Percentiles rank a stretch among this genome's conserved stretches.
Conservation (phyloP, 345 rosid genomes). For the Linum trigynum region DNA sequence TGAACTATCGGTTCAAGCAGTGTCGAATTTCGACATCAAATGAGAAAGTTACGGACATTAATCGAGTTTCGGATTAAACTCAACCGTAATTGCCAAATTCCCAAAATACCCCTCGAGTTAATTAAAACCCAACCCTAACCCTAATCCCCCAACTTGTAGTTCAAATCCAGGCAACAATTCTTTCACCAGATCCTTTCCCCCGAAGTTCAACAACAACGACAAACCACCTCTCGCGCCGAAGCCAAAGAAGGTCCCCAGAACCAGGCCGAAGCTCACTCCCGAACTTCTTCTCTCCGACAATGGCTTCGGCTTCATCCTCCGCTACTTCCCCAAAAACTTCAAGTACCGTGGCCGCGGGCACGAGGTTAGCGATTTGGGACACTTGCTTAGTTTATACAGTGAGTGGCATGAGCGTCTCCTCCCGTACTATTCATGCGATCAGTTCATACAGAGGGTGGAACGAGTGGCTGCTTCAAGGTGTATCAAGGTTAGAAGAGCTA, state of each 20-base stretch:
- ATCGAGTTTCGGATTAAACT: too few relatives aligned
- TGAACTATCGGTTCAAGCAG: too few relatives aligned
- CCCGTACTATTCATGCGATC: slow-evolving; percentile 77
- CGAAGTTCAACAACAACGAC: neutral
- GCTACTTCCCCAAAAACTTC: slow-evolving; percentile 75
- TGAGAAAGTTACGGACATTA: too few relatives aligned
- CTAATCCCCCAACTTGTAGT: neutral
- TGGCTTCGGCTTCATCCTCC: slow-evolving; percentile 76
- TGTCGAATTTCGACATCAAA: too few relatives aligned
- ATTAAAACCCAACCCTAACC: slow-evolving; percentile 16
- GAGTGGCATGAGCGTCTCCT: slow-evolving; percentile 82
- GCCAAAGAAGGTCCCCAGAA: slow-evolving; percentile 41
- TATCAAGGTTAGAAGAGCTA: slow-evolving; percentile 59
- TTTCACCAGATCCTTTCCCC: slow-evolving; percentile 22
- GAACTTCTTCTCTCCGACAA: slow-evolving; percentile 70
- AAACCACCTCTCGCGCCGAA: slow-evolving; percentile 24
- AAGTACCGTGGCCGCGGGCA: slow-evolving; percentile 76
- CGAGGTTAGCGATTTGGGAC: slow-evolving; percentile 79
- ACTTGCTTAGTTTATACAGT: slow-evolving; percentile 59
- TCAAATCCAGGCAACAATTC: slow-evolving; percentile 6
- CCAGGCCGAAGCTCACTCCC: slow-evolving; percentile 78
- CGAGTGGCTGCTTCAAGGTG: slow-evolving; percentile 68
- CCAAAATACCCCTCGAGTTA: too few relatives aligned
- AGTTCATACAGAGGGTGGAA: slow-evolving; percentile 71
- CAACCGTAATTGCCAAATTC: too few relatives aligned